Percentiles rank a stretch among this genome's conserved stretches.
Conservation (phyloP, 1,284 basidiomycete genomes). For the Anthracocystis panici-leucophaei region DNA sequence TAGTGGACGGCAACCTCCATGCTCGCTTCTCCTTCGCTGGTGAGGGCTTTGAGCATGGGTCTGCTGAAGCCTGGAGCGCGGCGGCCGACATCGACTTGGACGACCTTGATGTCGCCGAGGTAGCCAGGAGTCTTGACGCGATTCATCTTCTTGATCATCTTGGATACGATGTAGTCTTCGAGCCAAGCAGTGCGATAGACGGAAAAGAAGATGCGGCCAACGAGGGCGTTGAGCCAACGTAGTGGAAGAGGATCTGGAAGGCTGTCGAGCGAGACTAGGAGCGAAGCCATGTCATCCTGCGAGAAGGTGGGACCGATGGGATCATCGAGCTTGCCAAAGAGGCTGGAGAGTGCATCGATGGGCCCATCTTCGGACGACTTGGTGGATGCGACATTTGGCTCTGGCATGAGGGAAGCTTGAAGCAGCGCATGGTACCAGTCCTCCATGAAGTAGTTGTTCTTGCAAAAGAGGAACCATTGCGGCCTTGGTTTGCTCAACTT, state of each 20-base stretch:
- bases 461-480: conserved; percentile 68
- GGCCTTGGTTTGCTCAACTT: conserved; percentile 22
- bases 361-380: conserved; percentile 24
- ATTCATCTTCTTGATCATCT: conserved; percentile 91
- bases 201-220: conserved; percentile 92
- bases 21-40: conserved; percentile 88
- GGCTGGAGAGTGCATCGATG: conserved; percentile 9
- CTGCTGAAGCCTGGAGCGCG: conserved; percentile 78
- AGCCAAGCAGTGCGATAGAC: conserved; percentile 85
- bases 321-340: conserved; percentile 36
- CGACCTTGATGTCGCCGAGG: conserved; percentile 85
- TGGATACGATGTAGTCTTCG: conserved; percentile 84
- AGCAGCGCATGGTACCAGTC: conserved; percentile 93
- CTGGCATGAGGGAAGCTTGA: conserved; percentile 76
- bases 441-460: conserved; percentile 72
- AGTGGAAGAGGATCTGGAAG: conserved; percentile 94
- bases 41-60: conserved; percentile 96
- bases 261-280: conserved; percentile 87
- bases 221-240: conserved; percentile 93
- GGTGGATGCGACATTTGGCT: conserved; percentile 16
- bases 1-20: conserved; percentile 86
- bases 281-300: conserved; percentile 82
- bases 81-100: conserved; percentile 88
- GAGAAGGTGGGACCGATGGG: conserved; percentile 77
- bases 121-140: conserved; percentile 89